These are phyloP conservation scores for Metschnikowia peoriensis DNA, from an alignment of 805 yeast genomes.

Conservation along the genomic window DNA sequence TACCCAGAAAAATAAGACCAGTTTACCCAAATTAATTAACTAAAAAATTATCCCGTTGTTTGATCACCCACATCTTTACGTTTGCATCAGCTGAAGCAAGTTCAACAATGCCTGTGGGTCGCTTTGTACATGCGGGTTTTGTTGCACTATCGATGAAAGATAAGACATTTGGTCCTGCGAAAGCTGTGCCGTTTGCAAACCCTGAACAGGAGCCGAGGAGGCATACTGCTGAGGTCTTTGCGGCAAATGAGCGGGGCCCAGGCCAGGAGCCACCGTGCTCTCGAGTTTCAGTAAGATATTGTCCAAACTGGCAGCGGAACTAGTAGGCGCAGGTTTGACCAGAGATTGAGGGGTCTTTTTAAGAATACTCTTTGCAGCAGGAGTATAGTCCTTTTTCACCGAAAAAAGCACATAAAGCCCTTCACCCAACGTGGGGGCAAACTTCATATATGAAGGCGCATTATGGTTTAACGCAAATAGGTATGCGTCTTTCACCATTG, in stretches of 20 bases:
- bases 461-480: slow-evolving; percentile 39
- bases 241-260: slow-evolving; percentile 4
- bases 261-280: neutral
- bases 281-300: slow-evolving; percentile 27
- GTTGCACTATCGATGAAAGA: slow-evolving; percentile 17
- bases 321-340: neutral
- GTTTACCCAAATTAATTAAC: neutral
- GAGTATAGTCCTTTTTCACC: slow-evolving; percentile 36
- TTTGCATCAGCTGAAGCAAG: slow-evolving; percentile 17
- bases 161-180: slow-evolving; percentile 15
- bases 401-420: slow-evolving; percentile 31
- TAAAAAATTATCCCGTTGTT: neutral
- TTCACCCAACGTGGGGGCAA: slow-evolving; percentile 7
- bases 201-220: neutral
- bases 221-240: slow-evolving; percentile 3
- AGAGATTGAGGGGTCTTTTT: slow-evolving; percentile 13
- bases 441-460: slow-evolving; percentile 12
- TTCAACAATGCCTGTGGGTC: slow-evolving; percentile 18
- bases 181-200: slow-evolving; percentile 5
- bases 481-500: slow-evolving; percentile 62
- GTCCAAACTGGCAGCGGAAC: slow-evolving; percentile 17
- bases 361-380: slow-evolving; percentile 24
- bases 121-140: slow-evolving; percentile 19
- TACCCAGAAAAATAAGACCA: neutral
- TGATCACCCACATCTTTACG: neutral